A percentile compares a stretch with the other conserved stretches of the same genome.
Evolutionary conservation across 1,139 yeast genomes (phyloP).

Genomic region (Zygosaccharomyces sapae): DNA sequence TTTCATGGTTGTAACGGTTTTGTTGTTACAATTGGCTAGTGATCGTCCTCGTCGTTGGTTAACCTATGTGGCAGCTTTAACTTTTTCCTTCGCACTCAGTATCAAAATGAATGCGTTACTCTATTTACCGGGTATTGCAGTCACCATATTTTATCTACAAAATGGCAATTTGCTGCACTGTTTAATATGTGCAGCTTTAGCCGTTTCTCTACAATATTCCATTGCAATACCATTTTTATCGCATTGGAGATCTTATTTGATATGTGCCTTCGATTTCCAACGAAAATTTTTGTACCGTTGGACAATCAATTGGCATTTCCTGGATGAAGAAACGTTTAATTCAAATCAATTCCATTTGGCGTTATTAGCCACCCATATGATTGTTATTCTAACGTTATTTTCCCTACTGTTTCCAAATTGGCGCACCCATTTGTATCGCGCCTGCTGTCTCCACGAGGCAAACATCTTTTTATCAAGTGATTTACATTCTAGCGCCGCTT

Average conservation of each 20-base stretch:
- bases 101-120: slow-evolving; percentile 88
- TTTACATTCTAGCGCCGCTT: too few species aligned
- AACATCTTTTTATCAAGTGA: too few species aligned
- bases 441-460: background rate
- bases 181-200: slow-evolving; percentile 27
- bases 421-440: background rate
- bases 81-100: slow-evolving; percentile 70
- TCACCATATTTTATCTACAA: slow-evolving; percentile 50
- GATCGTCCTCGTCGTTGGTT: slow-evolving; percentile 23
- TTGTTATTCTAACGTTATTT: too few species aligned
- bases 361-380: too few species aligned
- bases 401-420: slow-evolving; percentile 13
- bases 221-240: slow-evolving; percentile 56
- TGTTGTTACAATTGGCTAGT: slow-evolving; percentile 51
- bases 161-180: slow-evolving; percentile 45
- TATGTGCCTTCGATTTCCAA: slow-evolving; percentile 69
- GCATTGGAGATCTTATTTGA: slow-evolving; percentile 48
- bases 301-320: slow-evolving; percentile 90
- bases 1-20: slow-evolving; percentile 54
- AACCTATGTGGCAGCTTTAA: slow-evolving; percentile 42
- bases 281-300: slow-evolving; percentile 75
- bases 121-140: slow-evolving; percentile 68
- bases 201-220: slow-evolving; percentile 43
- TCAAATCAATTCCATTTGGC: slow-evolving; percentile 51
- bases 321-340: slow-evolving; percentile 56